Base-by-base conservation (phyloP, 2,329 filamentous ascomycete genomes). In the Nannizziopsis arthrosporioides region DNA sequence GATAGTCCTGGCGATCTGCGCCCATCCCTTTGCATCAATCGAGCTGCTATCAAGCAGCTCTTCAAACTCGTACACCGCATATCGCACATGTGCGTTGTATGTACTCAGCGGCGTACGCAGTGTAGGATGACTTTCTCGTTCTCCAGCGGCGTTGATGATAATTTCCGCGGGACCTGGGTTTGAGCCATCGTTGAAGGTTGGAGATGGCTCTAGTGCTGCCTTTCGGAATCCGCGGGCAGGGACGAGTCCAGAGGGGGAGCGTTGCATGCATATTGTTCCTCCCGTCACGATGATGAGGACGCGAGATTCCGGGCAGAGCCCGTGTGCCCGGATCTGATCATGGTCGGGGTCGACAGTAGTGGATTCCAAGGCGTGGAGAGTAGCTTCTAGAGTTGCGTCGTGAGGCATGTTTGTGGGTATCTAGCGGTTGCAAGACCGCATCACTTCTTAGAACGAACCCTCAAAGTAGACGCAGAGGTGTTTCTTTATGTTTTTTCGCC, bases 271-370 rank as follows among this genome's bases (percentile, higher is more conserved):
- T 59, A 94, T 94, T n/a, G 67, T 69, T 47, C 63, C 69, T 62
- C 85, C 88, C 10, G 89, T 94, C 71, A 93, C 90, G 65, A 94
- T 85, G 59, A 94, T 84, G 55, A 95, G 73, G 10, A 95, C 84
- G 50, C 85, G 76, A 18, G 85, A 86, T 64, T 93, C 86, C 9
- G 82, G 50, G 31, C 45, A 43, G 27, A 48, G 51, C 12, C 37
- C 44, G 31, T 49, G 47, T 8, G 32, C 47, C 18, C 30, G 38
- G 8, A 50, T 35, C 12, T 44, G 41, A 19, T 48, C 44, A 10
- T 51, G 43, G 38, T 46, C 17, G 3, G 36, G 44, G 11, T 32
- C 22, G 37, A 36, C 15, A 15, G 36, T 22, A 27, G 39, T 45
- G 9, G 43, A n/a, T 14, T 38, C 42, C 8, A 45, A 18, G 18